Percentiles rank a stretch among this genome's conserved stretches.
These are phyloP conservation scores for Tagetes patula DNA, from an alignment of 129 eudicot genomes.

Conservation along the genomic window DNA sequence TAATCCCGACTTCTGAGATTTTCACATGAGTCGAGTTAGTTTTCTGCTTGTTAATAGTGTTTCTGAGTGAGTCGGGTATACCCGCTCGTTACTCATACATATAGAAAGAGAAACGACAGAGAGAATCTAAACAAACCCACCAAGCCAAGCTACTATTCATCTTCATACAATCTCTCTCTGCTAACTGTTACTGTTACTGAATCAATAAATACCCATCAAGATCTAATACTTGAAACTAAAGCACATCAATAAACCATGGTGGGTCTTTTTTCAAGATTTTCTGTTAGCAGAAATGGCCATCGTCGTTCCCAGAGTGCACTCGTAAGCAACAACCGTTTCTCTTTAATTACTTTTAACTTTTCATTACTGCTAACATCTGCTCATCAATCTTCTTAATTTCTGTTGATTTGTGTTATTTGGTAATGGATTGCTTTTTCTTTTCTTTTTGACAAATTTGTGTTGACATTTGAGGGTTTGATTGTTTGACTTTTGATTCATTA, in stretches of 20 bases:
- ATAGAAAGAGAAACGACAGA: slow-evolving; percentile 9
- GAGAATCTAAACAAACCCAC: slow-evolving; percentile 32
- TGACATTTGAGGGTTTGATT: slow-evolving; percentile 5
- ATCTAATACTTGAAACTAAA: neutral
- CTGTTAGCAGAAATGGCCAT: slow-evolving; percentile 63
- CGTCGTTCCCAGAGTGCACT: slow-evolving; percentile 81
- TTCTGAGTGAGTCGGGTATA: too few relatives aligned
- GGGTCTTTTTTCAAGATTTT: slow-evolving; percentile 80
- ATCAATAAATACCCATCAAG: too few relatives aligned
- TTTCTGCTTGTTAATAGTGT: too few relatives aligned
- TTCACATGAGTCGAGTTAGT: too few relatives aligned
- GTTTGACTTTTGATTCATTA: slow-evolving; percentile 26
- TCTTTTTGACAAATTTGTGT: neutral
- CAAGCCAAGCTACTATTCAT: slow-evolving; percentile 26
- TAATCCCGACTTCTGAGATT: too few relatives aligned
- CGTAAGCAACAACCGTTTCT: slow-evolving; percentile 41
- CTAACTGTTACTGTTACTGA: too few relatives aligned
- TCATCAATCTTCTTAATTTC: neutral
- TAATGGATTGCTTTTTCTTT: neutral
- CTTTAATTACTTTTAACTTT: neutral
- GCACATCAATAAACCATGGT: slow-evolving; percentile 37
- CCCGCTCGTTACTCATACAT: too few relatives aligned
- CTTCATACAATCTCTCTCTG: neutral
- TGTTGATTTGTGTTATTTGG: neutral
- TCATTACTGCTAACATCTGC: neutral